These are phyloP conservation scores for Diaporthe ampelina DNA, from an alignment of 2,329 filamentous ascomycete species.

Conservation along the genomic window DNA sequence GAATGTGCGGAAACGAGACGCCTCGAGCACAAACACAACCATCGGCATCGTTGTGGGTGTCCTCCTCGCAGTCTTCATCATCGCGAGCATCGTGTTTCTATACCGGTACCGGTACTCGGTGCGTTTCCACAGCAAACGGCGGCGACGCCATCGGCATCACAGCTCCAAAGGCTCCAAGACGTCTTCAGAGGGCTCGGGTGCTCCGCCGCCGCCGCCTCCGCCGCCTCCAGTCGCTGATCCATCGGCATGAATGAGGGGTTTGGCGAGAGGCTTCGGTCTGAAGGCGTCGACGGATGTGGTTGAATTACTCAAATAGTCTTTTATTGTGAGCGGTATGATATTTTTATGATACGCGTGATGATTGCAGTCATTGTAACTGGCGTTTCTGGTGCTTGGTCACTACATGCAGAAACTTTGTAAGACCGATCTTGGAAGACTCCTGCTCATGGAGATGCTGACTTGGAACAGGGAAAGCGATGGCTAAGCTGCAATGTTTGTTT, in stretches of 20 bases:
- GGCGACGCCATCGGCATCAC: constrained; percentile 15
- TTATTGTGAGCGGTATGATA: background rate
- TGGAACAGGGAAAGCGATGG: too few relatives aligned
- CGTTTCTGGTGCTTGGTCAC: background rate
- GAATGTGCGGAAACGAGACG: background rate
- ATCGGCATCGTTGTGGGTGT: constrained; percentile 30
- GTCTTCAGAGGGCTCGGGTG: background rate
- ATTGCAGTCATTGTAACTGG: background rate
- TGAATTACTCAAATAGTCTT: background rate
- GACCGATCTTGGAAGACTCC: too few relatives aligned
- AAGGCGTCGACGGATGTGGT: background rate
- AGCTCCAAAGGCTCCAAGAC: constrained; percentile 22
- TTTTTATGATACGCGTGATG: background rate
- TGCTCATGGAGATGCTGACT: background rate
- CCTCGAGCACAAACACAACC: constrained; percentile 26
- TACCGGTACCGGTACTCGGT: constrained; percentile 34
- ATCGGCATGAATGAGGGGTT: background rate
- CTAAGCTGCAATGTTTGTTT: background rate
- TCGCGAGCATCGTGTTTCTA: constrained; percentile 28
- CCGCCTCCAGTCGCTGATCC: constrained; percentile 9
- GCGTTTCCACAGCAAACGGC: constrained; percentile 8
- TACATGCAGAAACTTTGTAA: background rate
- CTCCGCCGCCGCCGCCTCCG: background rate
- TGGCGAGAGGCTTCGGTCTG: background rate
- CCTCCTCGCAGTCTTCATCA: constrained; percentile 15